These are phyloP conservation scores for Solanum virginianum DNA, from an alignment of 257 asterid species.

Conservation along the genomic window DNA sequence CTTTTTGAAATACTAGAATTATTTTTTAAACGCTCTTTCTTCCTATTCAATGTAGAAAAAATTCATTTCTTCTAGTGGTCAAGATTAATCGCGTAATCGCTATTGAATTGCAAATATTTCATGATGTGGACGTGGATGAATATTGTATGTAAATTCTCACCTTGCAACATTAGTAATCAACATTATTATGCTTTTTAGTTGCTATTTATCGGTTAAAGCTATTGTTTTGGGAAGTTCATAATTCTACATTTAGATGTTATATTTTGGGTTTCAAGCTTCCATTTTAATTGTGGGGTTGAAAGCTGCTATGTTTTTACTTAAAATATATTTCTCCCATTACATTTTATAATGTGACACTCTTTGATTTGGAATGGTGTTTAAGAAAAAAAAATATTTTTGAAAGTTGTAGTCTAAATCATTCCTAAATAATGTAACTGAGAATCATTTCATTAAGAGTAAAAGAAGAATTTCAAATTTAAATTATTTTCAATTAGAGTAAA, in stretches of 20 bases:
- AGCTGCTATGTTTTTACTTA: background rate
- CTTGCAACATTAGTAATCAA: background rate
- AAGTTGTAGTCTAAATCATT: too few species aligned
- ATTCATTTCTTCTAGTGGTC: background rate
- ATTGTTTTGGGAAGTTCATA: background rate
- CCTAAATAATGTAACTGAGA: too few species aligned
- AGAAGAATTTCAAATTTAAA: too few species aligned
- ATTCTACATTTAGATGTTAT: background rate
- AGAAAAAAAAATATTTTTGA: too few species aligned
- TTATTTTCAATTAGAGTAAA: too few species aligned
- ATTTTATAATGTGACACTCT: too few species aligned
- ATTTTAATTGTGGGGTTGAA: background rate
- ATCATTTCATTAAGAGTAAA: too few species aligned
- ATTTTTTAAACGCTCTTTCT: background rate
- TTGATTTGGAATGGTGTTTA: too few species aligned
- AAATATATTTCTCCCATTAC: too few species aligned
- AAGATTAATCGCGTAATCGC: background rate
- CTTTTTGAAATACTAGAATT: too few species aligned
- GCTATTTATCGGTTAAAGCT: background rate
- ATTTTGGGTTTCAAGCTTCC: background rate
- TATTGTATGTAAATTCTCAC: background rate
- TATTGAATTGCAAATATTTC: background rate
- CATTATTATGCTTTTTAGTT: background rate
- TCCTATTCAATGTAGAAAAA: background rate
- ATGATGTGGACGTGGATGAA: background rate